Evolutionary conservation across 2,329 filamentous ascomycete genomes (phyloP), one percentile per base, ranked within the genome.

Genomic region (Colletotrichum tabaci): DNA sequence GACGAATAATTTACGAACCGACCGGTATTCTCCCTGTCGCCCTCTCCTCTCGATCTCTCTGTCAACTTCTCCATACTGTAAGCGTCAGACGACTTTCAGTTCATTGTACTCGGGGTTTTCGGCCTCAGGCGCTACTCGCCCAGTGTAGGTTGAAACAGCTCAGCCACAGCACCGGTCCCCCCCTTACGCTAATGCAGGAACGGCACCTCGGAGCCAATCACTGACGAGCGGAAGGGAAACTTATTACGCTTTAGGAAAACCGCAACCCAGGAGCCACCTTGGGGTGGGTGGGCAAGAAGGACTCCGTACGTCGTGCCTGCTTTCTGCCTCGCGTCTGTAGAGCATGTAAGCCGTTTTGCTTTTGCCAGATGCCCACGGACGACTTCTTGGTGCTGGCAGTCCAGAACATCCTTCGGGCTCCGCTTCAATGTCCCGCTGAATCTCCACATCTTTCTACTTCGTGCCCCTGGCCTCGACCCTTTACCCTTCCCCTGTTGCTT

Each of bases 71-170:
- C 15, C 18, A 6, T 13, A 30, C 23, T 7, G 52, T 10, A 13
- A 10, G 9, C 21, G 18, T 55, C 53, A 56, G 53, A 15, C 10
- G 53, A 23, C 12, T 56, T 30, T 30, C 30, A 30, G 30, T 30
- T 30, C 30, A 30, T 30, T 30, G 30, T 30, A 30, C 7, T 30
- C 30, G 30, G 18, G 12, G 8, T 40, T 9, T 1, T n/a, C 21
- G 10, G 16, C 8, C 10, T 30, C 44, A 38, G 10, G 62, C 56
- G 44, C 62, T 57, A 44, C 68, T 44, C 42, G 26, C 57, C 52
- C 52, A 55, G 40, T 40, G 50, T 53, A 73, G 67, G 73, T 74
- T 73, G 73, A 74, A 73, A 74, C 71, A 30, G 64, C 73, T 73
- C 66, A 73, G 73, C 73, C 71, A 74, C 73, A 38, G 66, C 66